Evolutionary conservation across 2,329 filamentous ascomycete genomes (phyloP).

Genomic region (Fusarium sp.): DNA sequence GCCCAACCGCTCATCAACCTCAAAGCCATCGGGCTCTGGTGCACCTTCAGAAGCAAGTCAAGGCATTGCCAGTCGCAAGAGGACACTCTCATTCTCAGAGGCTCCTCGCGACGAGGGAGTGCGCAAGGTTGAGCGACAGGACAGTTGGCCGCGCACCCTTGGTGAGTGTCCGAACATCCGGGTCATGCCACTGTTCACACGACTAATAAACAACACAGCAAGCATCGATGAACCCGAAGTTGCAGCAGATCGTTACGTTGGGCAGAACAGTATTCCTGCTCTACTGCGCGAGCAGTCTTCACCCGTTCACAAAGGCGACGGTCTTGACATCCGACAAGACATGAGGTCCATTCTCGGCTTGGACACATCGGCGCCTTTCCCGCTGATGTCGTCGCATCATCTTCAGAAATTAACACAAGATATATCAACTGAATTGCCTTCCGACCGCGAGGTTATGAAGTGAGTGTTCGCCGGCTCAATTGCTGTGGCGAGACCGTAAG

Average conservation of each 20-base stretch:
- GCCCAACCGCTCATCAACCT: constrained; percentile 62
- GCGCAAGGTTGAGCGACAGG: constrained; percentile 51
- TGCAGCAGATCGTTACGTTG: constrained; percentile 69
- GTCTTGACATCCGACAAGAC: constrained; percentile 69
- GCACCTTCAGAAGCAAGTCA: constrained; percentile 40
- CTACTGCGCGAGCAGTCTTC: constrained; percentile 70
- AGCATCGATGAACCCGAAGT: constrained; percentile 64
- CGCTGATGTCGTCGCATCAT: constrained; percentile 72
- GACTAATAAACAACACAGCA: constrained; percentile 48
- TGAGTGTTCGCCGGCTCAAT: constrained; percentile 49
- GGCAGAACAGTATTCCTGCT: constrained; percentile 75
- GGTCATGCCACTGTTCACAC: constrained; percentile 18
- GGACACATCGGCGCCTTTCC: constrained; percentile 73
- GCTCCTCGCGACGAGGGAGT: constrained; percentile 42
- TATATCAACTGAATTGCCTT: constrained; percentile 70
- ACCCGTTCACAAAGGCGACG: constrained; percentile 61
- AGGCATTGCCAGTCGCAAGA: constrained; percentile 44
- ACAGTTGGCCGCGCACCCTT: constrained; percentile 56
- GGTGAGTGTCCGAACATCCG: constrained; percentile 43
- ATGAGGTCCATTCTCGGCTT: constrained; percentile 74
- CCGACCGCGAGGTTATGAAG: constrained; percentile 75
- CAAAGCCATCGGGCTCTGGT: constrained; percentile 49
- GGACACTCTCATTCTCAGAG: constrained; percentile 49
- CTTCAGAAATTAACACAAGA: constrained; percentile 69
- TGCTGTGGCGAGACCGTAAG: background rate